Percentiles rank a stretch among this genome's conserved stretches.
Evolutionary conservation across 306 rosid species (phyloP).

Genomic region (Rosa lucieae): DNA sequence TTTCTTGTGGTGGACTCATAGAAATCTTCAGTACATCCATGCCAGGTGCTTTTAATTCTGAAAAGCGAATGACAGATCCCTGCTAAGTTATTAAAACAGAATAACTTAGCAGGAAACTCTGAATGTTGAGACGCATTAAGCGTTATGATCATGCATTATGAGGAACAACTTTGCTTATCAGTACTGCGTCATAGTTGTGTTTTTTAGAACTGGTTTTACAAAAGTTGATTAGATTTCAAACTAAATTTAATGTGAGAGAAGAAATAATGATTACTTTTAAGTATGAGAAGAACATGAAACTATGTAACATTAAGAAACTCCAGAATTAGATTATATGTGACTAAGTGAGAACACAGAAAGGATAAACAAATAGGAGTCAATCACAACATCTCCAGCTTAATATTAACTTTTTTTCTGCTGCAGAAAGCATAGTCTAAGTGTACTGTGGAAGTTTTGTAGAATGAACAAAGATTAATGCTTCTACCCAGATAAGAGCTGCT

Average conservation of each 20-base stretch:
- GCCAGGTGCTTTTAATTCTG: constrained; percentile 90
- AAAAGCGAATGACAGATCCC: constrained; percentile 15
- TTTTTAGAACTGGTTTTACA: not conserved
- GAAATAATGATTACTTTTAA: not conserved
- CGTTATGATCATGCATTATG: not conserved
- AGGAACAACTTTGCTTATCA: not conserved
- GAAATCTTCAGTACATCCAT: constrained; percentile 74
- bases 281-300: not conserved
- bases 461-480: not conserved
- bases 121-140: not conserved
- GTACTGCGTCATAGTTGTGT: not conserved
- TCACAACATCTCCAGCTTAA: not conserved
- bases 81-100: not conserved
- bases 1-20: constrained; percentile 41
- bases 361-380: not conserved
- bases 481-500: constrained; percentile 58
- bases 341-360: not conserved
- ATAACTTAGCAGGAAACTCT: not conserved
- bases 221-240: not conserved
- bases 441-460: not conserved
- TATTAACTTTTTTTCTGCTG: not conserved
- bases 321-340: not conserved
- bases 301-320: not conserved
- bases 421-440: not conserved
- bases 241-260: not conserved